phyloP scores from a whole-genome alignment of 2,329 filamentous ascomycete species.

The Penicillium sp. region DNA sequence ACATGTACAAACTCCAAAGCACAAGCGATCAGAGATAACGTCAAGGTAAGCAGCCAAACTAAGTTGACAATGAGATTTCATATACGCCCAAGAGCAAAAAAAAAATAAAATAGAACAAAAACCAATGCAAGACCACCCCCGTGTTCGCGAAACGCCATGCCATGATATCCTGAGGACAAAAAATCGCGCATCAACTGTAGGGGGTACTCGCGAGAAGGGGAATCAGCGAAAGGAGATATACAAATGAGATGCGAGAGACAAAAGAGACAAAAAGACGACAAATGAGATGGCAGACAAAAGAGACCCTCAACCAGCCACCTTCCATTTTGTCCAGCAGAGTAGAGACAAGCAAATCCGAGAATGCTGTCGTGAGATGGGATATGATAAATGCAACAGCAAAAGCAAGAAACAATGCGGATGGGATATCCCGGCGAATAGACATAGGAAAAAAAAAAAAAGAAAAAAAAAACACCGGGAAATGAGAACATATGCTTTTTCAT shows the following conservation, averaged over 20 bases:
- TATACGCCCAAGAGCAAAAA: background rate
- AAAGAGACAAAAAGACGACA: background rate
- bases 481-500: constrained; percentile 7
- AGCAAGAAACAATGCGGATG: constrained; percentile 1
- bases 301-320: constrained; percentile 1
- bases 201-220: constrained; percentile 26
- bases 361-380: background rate
- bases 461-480: constrained; percentile 3
- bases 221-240: constrained; percentile 1
- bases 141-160: constrained; percentile 24
- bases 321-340: background rate
- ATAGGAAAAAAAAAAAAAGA: background rate
- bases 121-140: constrained; percentile 13
- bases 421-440: constrained; percentile 1
- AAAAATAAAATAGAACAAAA: constrained; percentile 1
- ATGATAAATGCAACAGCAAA: background rate
- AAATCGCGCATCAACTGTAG: constrained; percentile 19
- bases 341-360: background rate
- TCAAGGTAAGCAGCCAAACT: background rate
- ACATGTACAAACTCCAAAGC: background rate
- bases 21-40: background rate
- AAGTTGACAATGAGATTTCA: background rate
- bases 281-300: constrained; percentile 9
- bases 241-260: constrained; percentile 3
- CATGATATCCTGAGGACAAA: constrained; percentile 18